A percentile compares a stretch with the other conserved stretches of the same genome.
Evolutionary conservation across 2,329 filamentous ascomycete species (phyloP).

Genomic region (Sporothrix humicola): DNA sequence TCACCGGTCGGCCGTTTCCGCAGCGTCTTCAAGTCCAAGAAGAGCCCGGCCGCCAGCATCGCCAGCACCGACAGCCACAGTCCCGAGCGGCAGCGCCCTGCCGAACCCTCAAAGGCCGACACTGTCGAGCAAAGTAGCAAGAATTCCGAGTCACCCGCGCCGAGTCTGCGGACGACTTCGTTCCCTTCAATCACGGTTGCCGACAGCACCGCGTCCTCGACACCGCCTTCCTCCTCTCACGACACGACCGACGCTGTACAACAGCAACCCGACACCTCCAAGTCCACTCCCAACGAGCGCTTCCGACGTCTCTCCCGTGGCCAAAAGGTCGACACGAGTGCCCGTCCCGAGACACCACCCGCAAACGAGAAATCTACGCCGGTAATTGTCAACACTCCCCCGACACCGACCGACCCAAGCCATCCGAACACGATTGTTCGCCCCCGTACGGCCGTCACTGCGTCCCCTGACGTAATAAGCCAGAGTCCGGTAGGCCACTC

Average conservation of each 20-base stretch:
- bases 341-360: constrained; percentile 56
- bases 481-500: constrained; percentile 42
- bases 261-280: constrained; percentile 31
- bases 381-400: constrained; percentile 68
- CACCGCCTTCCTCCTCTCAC: not conserved
- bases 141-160: constrained; percentile 3
- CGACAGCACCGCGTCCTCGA: constrained; percentile 5
- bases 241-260: not conserved
- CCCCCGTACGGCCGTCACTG: constrained; percentile 18
- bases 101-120: not conserved
- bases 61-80: constrained; percentile 52
- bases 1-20: constrained; percentile 75
- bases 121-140: constrained; percentile 32
- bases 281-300: constrained; percentile 38
- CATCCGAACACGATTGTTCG: constrained; percentile 36
- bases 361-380: constrained; percentile 53
- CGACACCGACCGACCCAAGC: constrained; percentile 62
- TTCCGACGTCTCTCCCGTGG: constrained; percentile 43
- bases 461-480: constrained; percentile 34
- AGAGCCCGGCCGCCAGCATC: constrained; percentile 47
- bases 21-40: constrained; percentile 70
- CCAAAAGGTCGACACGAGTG: constrained; percentile 43
- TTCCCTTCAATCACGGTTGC: constrained; percentile 33
- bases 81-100: constrained; percentile 41
- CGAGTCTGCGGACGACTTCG: constrained; percentile 23